phyloP scores from a whole-genome alignment of 2,329 filamentous ascomycete species.

The Fusarium azukiicola region DNA sequence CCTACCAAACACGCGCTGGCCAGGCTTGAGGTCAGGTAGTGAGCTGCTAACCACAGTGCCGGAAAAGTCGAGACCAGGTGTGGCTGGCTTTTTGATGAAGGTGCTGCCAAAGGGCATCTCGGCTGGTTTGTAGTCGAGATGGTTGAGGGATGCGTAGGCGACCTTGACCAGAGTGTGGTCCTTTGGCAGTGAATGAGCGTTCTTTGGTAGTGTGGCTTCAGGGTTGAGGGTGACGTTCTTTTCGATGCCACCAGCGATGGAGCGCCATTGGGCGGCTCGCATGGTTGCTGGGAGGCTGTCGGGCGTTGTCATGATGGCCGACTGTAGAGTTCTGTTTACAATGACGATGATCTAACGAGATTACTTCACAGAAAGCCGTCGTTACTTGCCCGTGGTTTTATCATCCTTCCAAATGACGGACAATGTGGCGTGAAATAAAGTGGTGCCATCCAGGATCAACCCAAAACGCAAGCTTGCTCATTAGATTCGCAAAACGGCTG shows the following conservation, averaged over 20 bases:
- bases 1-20: constrained; percentile 37
- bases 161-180: constrained; percentile 41
- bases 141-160: constrained; percentile 47
- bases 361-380: not conserved
- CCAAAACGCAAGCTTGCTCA: constrained; percentile 2
- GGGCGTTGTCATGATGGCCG: constrained; percentile 33
- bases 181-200: not conserved
- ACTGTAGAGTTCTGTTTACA: not conserved
- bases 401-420: not conserved
- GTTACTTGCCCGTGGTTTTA: not conserved
- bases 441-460: constrained; percentile 22
- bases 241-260: constrained; percentile 43
- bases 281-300: constrained; percentile 35
- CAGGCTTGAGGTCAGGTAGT: not conserved
- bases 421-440: constrained; percentile 26
- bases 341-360: not conserved
- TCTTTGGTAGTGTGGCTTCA: constrained; percentile 34
- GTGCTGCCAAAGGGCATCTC: constrained; percentile 41
- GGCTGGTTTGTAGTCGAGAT: constrained; percentile 46
- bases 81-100: constrained; percentile 36
- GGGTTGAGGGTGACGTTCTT: constrained; percentile 30
- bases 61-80: constrained; percentile 45
- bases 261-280: constrained; percentile 45
- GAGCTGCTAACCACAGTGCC: constrained; percentile 38
- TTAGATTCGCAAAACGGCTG: not conserved